A percentile compares a stretch with the other conserved stretches of the same genome.
Evolutionary conservation across 441 rosid species (phyloP).

Genomic region (Euphorbia schlechtendalii): DNA sequence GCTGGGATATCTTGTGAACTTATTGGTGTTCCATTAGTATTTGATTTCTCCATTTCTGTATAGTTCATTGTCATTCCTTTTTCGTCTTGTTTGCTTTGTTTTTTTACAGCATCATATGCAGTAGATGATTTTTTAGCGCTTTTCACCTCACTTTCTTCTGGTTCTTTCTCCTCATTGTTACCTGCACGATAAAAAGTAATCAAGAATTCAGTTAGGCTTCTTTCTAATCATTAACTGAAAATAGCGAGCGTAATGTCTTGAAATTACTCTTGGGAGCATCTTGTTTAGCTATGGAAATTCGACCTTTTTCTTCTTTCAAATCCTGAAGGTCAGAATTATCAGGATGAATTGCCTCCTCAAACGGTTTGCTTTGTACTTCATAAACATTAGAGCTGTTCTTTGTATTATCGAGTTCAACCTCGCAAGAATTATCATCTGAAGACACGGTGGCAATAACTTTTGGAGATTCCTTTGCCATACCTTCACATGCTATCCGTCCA

Average conservation of each 20-base stretch:
- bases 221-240: conserved; percentile 19
- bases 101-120: conserved; percentile 24
- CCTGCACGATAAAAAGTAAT: conserved; percentile 31
- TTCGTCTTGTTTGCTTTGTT: conserved; percentile 36
- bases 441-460: conserved; percentile 13
- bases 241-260: conserved; percentile 33
- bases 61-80: conserved; percentile 18
- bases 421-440: conserved; percentile 15
- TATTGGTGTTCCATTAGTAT: conserved; percentile 24
- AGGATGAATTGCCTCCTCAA: conserved; percentile 21
- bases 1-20: conserved; percentile 25
- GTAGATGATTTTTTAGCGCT: conserved; percentile 23
- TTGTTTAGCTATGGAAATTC: conserved; percentile 15
- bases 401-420: conserved; percentile 18
- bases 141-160: conserved; percentile 36
- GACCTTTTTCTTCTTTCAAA: conserved; percentile 24
- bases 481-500: conserved; percentile 28
- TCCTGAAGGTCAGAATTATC: background rate
- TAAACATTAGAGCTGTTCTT: conserved; percentile 19
- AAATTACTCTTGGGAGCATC: conserved; percentile 24
- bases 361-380: conserved; percentile 13
- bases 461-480: conserved; percentile 12
- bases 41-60: conserved; percentile 27
- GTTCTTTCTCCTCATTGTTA: conserved; percentile 26
- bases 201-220: conserved; percentile 27